Evolutionary conservation across 805 yeast species (phyloP).

Genomic region (Saccharomycopsis sp.): DNA sequence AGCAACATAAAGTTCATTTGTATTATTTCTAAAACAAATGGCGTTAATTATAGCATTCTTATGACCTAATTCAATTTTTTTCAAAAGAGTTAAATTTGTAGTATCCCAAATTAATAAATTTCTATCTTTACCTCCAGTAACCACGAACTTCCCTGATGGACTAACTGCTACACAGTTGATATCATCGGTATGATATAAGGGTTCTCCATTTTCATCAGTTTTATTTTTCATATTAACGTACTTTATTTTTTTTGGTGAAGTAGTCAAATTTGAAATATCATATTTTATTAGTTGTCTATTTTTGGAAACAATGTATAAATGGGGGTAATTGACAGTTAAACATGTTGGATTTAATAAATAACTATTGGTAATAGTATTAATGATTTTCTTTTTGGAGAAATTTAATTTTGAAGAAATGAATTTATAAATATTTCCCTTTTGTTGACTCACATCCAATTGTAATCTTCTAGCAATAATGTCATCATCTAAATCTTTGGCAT

Average conservation of each 20-base stretch:
- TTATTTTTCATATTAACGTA: conserved; percentile 32
- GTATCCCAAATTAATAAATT: conserved; percentile 79
- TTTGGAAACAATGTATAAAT: conserved; percentile 72
- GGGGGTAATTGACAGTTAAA: conserved; percentile 29
- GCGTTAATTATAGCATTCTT: conserved; percentile 64
- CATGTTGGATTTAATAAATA: conserved; percentile 34
- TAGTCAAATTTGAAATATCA: conserved; percentile 44
- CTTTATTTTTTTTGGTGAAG: conserved; percentile 56
- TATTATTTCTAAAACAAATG: conserved; percentile 53
- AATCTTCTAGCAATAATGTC: conserved; percentile 76
- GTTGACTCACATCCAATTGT: conserved; percentile 82
- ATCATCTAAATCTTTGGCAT: conserved; percentile 83
- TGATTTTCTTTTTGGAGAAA: conserved; percentile 23
- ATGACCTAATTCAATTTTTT: conserved; percentile 67
- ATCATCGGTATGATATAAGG: conserved; percentile 62
- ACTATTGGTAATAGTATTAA: conserved; percentile 6
- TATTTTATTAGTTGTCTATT: conserved; percentile 75
- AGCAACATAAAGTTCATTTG: conserved; percentile 83
- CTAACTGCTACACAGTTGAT: conserved; percentile 67
- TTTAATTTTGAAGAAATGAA: conserved; percentile 44
- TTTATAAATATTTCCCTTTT: conserved; percentile 73
- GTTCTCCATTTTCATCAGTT: conserved; percentile 40
- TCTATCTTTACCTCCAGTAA: conserved; percentile 83
- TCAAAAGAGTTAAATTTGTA: conserved; percentile 63
- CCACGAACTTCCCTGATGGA: conserved; percentile 80